These are phyloP conservation scores for Lipomyces sp. DNA, from an alignment of 805 yeast genomes.

Conservation along the genomic window DNA sequence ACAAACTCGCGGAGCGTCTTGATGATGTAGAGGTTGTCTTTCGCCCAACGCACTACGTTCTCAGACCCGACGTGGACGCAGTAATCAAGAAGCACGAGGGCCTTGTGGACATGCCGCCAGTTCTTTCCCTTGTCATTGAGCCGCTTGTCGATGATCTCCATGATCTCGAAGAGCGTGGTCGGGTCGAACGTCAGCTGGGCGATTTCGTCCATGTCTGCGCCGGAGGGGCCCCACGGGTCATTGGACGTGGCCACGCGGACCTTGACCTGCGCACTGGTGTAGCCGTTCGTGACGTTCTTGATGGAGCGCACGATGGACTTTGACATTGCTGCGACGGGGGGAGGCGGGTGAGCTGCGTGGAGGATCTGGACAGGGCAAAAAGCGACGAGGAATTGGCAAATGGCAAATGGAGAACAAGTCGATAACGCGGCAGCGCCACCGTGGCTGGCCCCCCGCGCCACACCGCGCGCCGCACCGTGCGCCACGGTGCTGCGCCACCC, in stretches of 20 bases:
- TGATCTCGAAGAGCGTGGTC: constrained; percentile 66
- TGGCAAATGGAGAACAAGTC: too few species aligned
- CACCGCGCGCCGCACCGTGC: neutral
- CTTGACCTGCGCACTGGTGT: constrained; percentile 76
- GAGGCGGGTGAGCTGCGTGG: neutral
- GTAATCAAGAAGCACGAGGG: constrained; percentile 84
- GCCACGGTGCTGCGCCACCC: neutral
- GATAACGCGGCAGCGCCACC: neutral
- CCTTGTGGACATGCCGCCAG: constrained; percentile 94
- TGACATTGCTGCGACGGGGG: constrained; percentile 7
- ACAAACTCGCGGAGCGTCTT: constrained; percentile 90
- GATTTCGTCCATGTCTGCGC: constrained; percentile 77
- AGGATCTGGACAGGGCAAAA: neutral
- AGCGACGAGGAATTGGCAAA: too few species aligned
- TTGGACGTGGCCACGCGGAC: constrained; percentile 92
- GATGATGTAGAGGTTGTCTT: constrained; percentile 79
- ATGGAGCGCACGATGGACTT: constrained; percentile 25
- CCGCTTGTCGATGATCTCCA: constrained; percentile 92
- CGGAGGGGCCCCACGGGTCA: constrained; percentile 79
- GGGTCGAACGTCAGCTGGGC: constrained; percentile 67
- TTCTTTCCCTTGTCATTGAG: constrained; percentile 93
- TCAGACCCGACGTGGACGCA: constrained; percentile 82
- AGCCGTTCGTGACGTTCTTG: constrained; percentile 87
- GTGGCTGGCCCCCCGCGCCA: neutral
- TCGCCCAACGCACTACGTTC: constrained; percentile 86